phyloP scores from a whole-genome alignment of 768 basidiomycete genomes.

The Tricholoma furcatifolium region DNA sequence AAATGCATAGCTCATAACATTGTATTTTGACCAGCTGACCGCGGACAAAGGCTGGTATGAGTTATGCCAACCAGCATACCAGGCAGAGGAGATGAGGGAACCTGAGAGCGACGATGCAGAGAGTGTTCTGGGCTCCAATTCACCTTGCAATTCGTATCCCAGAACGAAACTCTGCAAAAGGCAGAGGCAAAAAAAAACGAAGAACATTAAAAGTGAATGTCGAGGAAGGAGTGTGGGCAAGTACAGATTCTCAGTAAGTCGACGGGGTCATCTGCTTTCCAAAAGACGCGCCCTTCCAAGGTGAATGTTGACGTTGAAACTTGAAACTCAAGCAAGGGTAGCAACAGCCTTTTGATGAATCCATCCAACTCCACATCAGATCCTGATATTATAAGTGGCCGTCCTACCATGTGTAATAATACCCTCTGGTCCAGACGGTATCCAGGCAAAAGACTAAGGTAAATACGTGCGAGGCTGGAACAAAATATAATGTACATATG shows the following conservation, averaged over 20 bases:
- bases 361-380: no score
- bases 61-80: constrained; percentile 50
- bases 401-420: no score
- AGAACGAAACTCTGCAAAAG: neutral
- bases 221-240: constrained; percentile 7
- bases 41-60: constrained; percentile 39
- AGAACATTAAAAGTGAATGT: constrained; percentile 3
- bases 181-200: neutral
- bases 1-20: constrained; percentile 57
- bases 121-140: constrained; percentile 6
- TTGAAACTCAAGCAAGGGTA: no score
- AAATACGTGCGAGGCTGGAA: no score
- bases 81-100: constrained; percentile 32
- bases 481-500: no score
- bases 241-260: neutral
- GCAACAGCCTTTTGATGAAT: no score
- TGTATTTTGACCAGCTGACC: constrained; percentile 53
- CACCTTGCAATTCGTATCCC: constrained; percentile 1
- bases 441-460: no score
- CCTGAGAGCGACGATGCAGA: constrained; percentile 7
- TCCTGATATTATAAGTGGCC: no score
- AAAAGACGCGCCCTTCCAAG: no score
- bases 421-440: no score
- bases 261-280: neutral
- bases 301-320: no score